These are phyloP conservation scores for Posidonia oceanica DNA, from an alignment of 116 monocot genomes.

Conservation along the genomic window DNA sequence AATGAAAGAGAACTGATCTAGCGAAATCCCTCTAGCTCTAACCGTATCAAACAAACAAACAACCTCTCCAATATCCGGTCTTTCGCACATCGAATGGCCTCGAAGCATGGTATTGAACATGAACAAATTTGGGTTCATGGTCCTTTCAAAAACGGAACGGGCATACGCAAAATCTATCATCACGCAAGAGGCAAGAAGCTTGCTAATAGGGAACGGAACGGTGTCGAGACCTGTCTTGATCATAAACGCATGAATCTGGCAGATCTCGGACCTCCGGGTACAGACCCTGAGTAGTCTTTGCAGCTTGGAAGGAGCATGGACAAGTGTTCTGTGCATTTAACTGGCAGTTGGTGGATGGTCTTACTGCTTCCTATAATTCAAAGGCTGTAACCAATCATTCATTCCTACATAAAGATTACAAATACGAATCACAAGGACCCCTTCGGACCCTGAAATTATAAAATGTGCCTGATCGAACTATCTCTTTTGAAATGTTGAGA, in stretches of 20 bases:
- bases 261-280: slow-evolving; percentile 12
- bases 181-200: slow-evolving; percentile 38
- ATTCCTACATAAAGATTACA: too few relatives aligned
- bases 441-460: too few relatives aligned
- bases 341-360: too few relatives aligned
- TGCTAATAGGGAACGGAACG: slow-evolving; percentile 29
- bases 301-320: not conserved
- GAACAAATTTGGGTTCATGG: slow-evolving; percentile 27
- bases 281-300: slow-evolving; percentile 11
- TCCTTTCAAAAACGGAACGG: slow-evolving; percentile 18
- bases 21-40: slow-evolving; percentile 3
- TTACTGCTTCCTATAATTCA: too few relatives aligned
- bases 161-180: slow-evolving; percentile 16
- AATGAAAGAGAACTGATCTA: slow-evolving; percentile 53
- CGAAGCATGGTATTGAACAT: slow-evolving; percentile 28
- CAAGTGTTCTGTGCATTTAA: slow-evolving; percentile 2
- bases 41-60: slow-evolving; percentile 20
- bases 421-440: too few relatives aligned
- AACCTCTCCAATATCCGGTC: slow-evolving; percentile 1
- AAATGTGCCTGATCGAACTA: too few relatives aligned
- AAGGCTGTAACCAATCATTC: too few relatives aligned
- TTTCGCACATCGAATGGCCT: slow-evolving; percentile 6
- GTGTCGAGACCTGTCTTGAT: slow-evolving; percentile 30
- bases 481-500: too few relatives aligned
- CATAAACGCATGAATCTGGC: slow-evolving; percentile 33